These are phyloP conservation scores for Cyclospora cayetanensis DNA, from an alignment of 169 alveolate species.

Conservation along the genomic window DNA sequence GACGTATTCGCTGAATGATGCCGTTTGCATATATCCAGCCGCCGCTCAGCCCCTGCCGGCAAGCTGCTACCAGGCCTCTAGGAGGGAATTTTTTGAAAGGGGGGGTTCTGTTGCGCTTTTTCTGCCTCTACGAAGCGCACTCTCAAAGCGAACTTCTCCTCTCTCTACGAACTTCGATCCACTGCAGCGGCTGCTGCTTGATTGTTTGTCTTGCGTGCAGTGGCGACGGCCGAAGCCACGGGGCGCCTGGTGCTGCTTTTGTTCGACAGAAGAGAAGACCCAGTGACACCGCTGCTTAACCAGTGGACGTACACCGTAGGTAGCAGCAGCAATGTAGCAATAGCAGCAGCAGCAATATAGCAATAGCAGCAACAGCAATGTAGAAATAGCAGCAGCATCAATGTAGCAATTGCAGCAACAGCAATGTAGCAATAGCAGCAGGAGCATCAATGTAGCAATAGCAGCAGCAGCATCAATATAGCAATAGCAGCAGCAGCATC, in stretches of 20 bases:
- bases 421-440: conserved; percentile 19
- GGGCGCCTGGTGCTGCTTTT: conserved; percentile 79
- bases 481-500: no score
- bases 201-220: neutral
- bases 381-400: neutral
- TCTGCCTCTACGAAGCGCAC: no score
- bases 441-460: neutral
- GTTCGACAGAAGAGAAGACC: conserved; percentile 95
- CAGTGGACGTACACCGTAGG: conserved; percentile 96
- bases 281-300: conserved; percentile 95
- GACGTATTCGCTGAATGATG: no score
- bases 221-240: neutral
- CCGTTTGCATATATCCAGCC: no score
- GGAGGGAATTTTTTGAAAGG: no score
- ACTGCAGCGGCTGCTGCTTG: no score
- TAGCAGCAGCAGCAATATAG: neutral
- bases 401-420: neutral
- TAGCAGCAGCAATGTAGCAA: neutral
- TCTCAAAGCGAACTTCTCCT: no score
- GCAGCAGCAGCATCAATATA: no score
- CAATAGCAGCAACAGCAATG: neutral
- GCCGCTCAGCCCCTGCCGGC: no score
- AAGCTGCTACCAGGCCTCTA: no score
- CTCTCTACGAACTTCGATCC: no score
- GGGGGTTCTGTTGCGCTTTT: no score